These are phyloP conservation scores for Acanthamoeba triangularis DNA, from an alignment of 208 protist species.

Conservation along the genomic window DNA sequence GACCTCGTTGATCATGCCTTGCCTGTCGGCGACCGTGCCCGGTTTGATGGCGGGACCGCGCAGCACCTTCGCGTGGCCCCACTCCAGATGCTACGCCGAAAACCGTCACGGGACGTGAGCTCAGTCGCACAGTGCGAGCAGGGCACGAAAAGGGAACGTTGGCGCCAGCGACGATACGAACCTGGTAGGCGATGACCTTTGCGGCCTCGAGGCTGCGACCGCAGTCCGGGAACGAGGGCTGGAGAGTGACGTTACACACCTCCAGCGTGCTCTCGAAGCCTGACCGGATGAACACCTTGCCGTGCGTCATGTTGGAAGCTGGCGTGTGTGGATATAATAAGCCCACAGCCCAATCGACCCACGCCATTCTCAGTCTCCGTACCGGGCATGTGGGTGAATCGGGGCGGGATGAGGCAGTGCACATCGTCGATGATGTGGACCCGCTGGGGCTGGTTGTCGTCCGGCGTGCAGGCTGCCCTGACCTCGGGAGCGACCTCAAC, in stretches of 20 bases:
- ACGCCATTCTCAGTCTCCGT: neutral
- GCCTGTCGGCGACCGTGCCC: neutral
- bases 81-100: neutral
- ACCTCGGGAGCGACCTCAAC: neutral
- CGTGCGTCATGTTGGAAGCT: neutral
- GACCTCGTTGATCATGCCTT: slow-evolving; percentile 20
- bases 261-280: neutral
- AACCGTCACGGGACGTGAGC: neutral
- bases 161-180: neutral
- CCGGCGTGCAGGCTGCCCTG: neutral
- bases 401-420: neutral
- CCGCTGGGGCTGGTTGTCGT: neutral
- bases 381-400: slow-evolving; percentile 19
- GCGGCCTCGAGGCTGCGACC: neutral
- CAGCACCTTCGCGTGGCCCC: slow-evolving; percentile 5
- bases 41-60: neutral
- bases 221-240: slow-evolving; percentile 5
- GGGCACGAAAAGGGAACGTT: neutral
- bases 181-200: neutral
- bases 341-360: no score
- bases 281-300: neutral
- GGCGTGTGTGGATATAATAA: neutral
- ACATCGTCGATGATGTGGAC: neutral
- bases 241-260: neutral
- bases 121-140: neutral